phyloP scores from a whole-genome alignment of 83 land plant species.

The Isoetes engelmannii region DNA sequence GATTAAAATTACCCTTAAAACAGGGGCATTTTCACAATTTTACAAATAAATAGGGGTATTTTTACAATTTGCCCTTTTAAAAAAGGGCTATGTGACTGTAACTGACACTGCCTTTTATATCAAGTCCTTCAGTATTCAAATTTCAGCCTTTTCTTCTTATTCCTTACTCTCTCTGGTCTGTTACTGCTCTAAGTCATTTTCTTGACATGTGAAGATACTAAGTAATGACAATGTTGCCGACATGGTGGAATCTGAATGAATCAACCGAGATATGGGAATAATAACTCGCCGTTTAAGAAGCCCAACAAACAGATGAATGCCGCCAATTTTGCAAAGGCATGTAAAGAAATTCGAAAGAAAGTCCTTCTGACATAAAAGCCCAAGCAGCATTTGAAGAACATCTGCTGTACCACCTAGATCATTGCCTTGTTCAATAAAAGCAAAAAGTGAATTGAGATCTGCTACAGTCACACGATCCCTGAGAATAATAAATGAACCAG shows the following conservation, averaged over 20 bases:
- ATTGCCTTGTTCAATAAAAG: conserved; percentile 70
- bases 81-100: too few species aligned
- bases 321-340: conserved; percentile 69
- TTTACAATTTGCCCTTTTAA: too few species aligned
- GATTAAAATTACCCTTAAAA: too few species aligned
- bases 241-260: neutral
- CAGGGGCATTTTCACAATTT: too few species aligned
- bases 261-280: neutral
- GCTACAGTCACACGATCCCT: conserved; percentile 56
- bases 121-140: too few species aligned
- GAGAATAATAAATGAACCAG: conserved; percentile 17
- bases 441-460: conserved; percentile 65
- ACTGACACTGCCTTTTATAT: too few species aligned
- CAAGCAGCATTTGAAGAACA: conserved; percentile 83
- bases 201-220: too few species aligned
- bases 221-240: too few species aligned
- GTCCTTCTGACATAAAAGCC: conserved; percentile 57
- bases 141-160: too few species aligned
- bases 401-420: conserved; percentile 84
- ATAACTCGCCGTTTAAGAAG: conserved; percentile 60
- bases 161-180: too few species aligned
- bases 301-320: conserved; percentile 69
- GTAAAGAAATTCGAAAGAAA: conserved; percentile 61
- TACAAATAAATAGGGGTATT: too few species aligned
- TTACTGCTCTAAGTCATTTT: too few species aligned